These are phyloP conservation scores for Saksenaea vasiformis DNA, from an alignment of 371 early-diverging fungal species.

Conservation along the genomic window DNA sequence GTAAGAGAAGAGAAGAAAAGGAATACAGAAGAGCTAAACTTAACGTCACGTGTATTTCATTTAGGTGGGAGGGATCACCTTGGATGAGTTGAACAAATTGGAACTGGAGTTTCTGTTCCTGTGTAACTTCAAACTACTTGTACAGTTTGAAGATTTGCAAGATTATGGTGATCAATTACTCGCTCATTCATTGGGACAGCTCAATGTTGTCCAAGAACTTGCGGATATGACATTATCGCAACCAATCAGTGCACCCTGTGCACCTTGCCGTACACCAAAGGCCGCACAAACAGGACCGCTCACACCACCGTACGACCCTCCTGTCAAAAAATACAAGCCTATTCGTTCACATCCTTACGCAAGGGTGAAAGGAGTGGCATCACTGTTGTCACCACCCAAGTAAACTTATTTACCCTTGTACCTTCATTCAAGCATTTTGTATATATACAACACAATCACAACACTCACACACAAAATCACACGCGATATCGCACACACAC, in stretches of 20 bases:
- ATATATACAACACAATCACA: too few species aligned
- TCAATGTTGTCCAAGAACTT: background rate
- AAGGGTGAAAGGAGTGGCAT: background rate
- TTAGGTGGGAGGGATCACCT: conserved; percentile 70
- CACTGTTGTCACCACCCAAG: background rate
- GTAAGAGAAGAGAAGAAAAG: conserved; percentile 33
- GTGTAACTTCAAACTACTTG: conserved; percentile 73
- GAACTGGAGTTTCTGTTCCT: conserved; percentile 84
- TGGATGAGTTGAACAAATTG: conserved; percentile 79
- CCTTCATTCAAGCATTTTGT: too few species aligned
- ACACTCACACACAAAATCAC: background rate
- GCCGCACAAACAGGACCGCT: background rate
- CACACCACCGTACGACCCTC: background rate
- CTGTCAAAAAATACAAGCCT: background rate
- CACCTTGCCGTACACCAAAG: background rate
- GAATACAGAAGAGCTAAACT: background rate
- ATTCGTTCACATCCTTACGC: background rate
- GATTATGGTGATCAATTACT: conserved; percentile 59
- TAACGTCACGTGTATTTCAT: conserved; percentile 38
- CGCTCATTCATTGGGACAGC: conserved; percentile 21
- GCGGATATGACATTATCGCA: conserved; percentile 4
- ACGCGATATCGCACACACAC: background rate
- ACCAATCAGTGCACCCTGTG: background rate
- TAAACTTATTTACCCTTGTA: background rate
- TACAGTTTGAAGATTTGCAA: conserved; percentile 63